These are phyloP conservation scores for Xerocomus brunneocitrinus DNA, from an alignment of 768 basidiomycete species.

Conservation along the genomic window DNA sequence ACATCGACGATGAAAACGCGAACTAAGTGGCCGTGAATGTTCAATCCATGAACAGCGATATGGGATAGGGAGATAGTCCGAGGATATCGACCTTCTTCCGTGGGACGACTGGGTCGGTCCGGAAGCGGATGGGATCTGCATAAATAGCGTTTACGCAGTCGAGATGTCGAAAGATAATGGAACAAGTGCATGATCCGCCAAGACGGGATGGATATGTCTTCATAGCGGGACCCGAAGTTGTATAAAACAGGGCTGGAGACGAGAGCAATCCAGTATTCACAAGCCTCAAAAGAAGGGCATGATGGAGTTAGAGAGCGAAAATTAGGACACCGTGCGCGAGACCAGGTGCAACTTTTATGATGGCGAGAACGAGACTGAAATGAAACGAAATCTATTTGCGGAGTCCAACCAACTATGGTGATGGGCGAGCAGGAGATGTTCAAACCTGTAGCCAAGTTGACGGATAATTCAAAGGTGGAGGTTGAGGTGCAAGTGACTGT, in stretches of 20 bases:
- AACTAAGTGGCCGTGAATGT: conserved; percentile 26
- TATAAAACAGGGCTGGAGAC: conserved; percentile 22
- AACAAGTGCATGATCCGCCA: conserved; percentile 36
- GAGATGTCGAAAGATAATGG: conserved; percentile 27
- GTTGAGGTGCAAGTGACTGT: conserved; percentile 41
- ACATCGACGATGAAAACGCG: conserved; percentile 28
- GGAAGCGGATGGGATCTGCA: conserved; percentile 20
- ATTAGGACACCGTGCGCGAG: conserved; percentile 34
- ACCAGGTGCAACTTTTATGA: conserved; percentile 29
- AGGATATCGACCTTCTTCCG: conserved; percentile 28
- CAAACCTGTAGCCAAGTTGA: conserved; percentile 49
- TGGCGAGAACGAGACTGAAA: conserved; percentile 18
- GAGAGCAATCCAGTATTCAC: conserved; percentile 35
- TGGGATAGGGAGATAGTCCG: conserved; percentile 27
- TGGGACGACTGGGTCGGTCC: conserved; percentile 23
- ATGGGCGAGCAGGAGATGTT: conserved; percentile 15
- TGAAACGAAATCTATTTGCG: conserved; percentile 27
- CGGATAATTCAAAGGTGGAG: conserved; percentile 41
- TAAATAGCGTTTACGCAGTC: conserved; percentile 30
- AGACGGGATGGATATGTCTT: conserved; percentile 69
- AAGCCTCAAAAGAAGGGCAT: conserved; percentile 31
- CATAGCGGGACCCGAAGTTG: conserved; percentile 28
- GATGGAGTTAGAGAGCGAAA: conserved; percentile 37
- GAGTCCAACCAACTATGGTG: conserved; percentile 9
- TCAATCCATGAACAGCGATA: conserved; percentile 37